These are phyloP conservation scores for Penicillium waksmanii DNA, from an alignment of 495 filamentous ascomycete genomes.

Conservation along the genomic window DNA sequence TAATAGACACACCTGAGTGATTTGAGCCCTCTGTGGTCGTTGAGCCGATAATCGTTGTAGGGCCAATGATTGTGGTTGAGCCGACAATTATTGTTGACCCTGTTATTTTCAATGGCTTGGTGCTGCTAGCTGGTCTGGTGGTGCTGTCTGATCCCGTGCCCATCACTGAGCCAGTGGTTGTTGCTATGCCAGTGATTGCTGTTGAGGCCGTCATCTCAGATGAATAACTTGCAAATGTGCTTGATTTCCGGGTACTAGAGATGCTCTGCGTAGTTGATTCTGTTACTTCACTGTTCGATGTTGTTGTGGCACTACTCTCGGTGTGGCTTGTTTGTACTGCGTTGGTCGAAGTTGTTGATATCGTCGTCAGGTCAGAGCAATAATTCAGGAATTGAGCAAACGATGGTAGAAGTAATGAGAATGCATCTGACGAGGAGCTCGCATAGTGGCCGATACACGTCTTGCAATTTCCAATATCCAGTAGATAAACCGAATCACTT, in stretches of 20 bases:
- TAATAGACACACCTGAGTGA: too few relatives aligned
- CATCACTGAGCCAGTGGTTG: neutral
- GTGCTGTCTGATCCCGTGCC: neutral
- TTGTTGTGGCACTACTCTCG: neutral
- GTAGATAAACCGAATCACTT: conserved; percentile 42
- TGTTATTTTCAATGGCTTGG: neutral
- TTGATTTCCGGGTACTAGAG: too few relatives aligned
- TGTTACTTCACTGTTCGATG: neutral
- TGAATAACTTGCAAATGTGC: too few relatives aligned
- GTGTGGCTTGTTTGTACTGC: neutral
- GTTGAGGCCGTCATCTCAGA: too few relatives aligned
- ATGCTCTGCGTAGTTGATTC: neutral
- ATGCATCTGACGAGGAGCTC: conserved; percentile 10
- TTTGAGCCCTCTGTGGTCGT: too few relatives aligned
- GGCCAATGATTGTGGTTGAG: neutral
- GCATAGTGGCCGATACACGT: conserved; percentile 17
- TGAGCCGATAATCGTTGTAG: neutral
- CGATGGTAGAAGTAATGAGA: conserved; percentile 14
- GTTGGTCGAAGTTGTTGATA: neutral
- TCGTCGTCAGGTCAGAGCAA: conserved; percentile 21
- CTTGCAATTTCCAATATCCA: conserved; percentile 41
- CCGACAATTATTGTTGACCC: neutral
- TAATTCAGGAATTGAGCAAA: conserved; percentile 26
- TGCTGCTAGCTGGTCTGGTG: too few relatives aligned
- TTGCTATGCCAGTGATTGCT: neutral